A percentile compares a stretch with the other conserved stretches of the same genome.
Conservation (phyloP, 345 rosid species). For the Eucalyptus curtisii region DNA sequence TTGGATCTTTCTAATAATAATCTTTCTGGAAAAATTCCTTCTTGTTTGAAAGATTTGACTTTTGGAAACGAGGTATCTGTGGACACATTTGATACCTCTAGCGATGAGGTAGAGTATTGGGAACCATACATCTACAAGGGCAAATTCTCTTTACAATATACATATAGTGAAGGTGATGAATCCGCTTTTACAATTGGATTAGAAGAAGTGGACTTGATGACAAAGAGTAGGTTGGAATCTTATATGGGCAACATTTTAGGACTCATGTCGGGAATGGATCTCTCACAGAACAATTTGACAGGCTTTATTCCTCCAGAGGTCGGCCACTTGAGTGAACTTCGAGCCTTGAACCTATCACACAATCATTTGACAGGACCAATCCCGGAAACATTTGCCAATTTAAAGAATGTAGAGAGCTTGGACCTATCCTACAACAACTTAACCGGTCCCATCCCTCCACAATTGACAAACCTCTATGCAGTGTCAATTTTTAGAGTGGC, state of each 20-base stretch:
- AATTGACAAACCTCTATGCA: neutral
- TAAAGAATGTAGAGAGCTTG: neutral
- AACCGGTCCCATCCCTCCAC: neutral
- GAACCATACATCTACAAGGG: too few relatives aligned
- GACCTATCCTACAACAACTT: neutral
- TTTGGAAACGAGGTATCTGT: too few relatives aligned
- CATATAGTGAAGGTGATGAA: too few relatives aligned
- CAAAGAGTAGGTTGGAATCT: neutral
- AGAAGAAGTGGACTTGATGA: neutral
- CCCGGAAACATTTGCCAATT: neutral
- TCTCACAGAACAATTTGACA: neutral
- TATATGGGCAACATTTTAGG: neutral
- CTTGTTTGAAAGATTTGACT: too few relatives aligned
- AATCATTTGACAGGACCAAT: neutral
- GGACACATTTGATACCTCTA: too few relatives aligned
- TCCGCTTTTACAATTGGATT: fast-evolving
- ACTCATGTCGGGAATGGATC: neutral
- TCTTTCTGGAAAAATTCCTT: too few relatives aligned
- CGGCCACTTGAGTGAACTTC: neutral
- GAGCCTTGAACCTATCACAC: neutral
- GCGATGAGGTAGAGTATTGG: fast-evolving
- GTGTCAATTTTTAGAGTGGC: neutral
- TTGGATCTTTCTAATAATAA: too few relatives aligned
- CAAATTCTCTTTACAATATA: too few relatives aligned
- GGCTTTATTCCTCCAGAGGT: neutral